Conservation (phyloP, 352 stramenopile genomes). For the Phytophthora europaea region DNA sequence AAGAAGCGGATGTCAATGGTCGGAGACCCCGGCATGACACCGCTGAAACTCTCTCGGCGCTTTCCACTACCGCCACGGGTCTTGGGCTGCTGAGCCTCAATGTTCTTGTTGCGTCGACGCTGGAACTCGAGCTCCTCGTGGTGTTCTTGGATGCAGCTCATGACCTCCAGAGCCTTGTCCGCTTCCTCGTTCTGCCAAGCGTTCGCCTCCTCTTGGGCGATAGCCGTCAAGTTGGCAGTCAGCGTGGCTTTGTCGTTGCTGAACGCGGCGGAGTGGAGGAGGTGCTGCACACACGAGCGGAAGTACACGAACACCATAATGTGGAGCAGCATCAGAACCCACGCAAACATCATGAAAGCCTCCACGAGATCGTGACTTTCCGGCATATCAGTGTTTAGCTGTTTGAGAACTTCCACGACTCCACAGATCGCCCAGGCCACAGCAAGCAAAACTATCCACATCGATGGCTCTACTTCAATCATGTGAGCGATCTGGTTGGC, state of each 20-base stretch:
- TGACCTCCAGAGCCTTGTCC: conserved; percentile 31
- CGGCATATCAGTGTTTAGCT: conserved; percentile 28
- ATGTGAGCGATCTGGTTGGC: conserved; percentile 83
- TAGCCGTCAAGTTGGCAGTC: conserved; percentile 23
- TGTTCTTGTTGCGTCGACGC: conserved; percentile 19
- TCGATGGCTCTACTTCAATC: conserved; percentile 73
- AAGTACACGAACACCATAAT: conserved; percentile 48
- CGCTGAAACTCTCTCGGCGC: conserved; percentile 11
- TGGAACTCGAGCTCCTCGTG: conserved; percentile 38
- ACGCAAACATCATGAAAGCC: conserved; percentile 52
- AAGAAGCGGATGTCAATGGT: conserved; percentile 50
- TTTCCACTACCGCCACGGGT: neutral
- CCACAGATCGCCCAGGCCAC: conserved; percentile 54
- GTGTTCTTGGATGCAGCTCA: conserved; percentile 37
- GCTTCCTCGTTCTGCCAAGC: conserved; percentile 35
- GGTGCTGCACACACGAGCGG: conserved; percentile 31
- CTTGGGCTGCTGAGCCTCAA: neutral
- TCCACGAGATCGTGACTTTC: conserved; percentile 46
- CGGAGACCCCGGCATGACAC: conserved; percentile 25
- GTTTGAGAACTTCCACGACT: conserved; percentile 21
- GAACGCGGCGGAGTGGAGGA: conserved; percentile 26
- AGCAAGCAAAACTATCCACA: conserved; percentile 62
- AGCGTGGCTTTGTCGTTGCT: conserved; percentile 31
- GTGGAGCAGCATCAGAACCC: conserved; percentile 49
- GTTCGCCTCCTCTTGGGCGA: conserved; percentile 31